phyloP scores from a whole-genome alignment of 2,329 filamentous ascomycete species.

The Leptographium galeiforme region DNA sequence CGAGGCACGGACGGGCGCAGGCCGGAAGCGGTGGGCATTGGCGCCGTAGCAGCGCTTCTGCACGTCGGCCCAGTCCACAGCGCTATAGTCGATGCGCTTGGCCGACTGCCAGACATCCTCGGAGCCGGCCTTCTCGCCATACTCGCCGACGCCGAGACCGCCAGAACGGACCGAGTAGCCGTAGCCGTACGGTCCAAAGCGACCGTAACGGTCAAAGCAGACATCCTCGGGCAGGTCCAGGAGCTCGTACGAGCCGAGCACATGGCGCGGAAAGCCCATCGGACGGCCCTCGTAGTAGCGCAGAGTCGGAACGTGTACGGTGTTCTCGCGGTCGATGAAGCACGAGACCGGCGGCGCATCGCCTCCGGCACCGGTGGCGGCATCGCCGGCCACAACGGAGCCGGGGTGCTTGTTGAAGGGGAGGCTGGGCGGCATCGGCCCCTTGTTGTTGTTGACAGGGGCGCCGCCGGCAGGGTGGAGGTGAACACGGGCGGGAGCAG shows the following conservation, averaged over 20 bases:
- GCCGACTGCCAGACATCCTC: conserved; percentile 62
- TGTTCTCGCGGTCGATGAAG: conserved; percentile 58
- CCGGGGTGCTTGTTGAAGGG: conserved; percentile 7
- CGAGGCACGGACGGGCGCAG: conserved; percentile 24
- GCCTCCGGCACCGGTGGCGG: conserved; percentile 27
- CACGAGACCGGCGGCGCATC: conserved; percentile 46
- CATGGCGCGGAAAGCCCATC: conserved; percentile 69
- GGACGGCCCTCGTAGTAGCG: conserved; percentile 67
- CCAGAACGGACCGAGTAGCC: conserved; percentile 71
- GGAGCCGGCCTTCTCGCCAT: conserved; percentile 70
- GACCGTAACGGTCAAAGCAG: conserved; percentile 85
- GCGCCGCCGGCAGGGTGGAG: conserved; percentile 12
- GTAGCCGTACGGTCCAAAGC: conserved; percentile 77
- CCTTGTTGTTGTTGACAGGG: conserved; percentile 2
- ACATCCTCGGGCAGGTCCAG: conserved; percentile 69
- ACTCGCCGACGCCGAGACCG: conserved; percentile 72
- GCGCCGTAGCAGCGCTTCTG: conserved; percentile 60
- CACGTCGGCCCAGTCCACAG: conserved; percentile 65
- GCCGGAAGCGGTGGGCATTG: conserved; percentile 58
- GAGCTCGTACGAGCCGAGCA: conserved; percentile 76
- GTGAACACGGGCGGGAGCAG: conserved; percentile 11
- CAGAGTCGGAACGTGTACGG: conserved; percentile 53
- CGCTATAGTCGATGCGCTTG: conserved; percentile 62
- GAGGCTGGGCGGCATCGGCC: conserved; percentile 11
- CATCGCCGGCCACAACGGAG: conserved; percentile 13